Evolutionary conservation across 805 yeast species (phyloP).

Genomic region (Metschnikowia vanudenii): DNA sequence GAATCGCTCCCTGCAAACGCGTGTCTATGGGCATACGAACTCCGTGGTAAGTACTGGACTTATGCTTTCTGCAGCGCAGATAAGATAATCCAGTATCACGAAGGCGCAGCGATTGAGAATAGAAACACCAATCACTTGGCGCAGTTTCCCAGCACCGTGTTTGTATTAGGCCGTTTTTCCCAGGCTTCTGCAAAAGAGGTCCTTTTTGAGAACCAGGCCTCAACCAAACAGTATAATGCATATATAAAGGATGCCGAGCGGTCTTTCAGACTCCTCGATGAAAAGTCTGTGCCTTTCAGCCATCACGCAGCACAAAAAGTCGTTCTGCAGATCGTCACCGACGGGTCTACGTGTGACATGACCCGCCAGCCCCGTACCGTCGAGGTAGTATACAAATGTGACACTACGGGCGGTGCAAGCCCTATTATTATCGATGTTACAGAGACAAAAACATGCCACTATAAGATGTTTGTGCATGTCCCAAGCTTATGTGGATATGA

Average conservation of each 20-base stretch:
- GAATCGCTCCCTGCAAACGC: conserved; percentile 6
- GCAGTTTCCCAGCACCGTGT: conserved; percentile 32
- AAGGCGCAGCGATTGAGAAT: conserved; percentile 21
- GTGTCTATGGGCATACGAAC: conserved; percentile 20
- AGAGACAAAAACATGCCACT: conserved; percentile 59
- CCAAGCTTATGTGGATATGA: conserved; percentile 48
- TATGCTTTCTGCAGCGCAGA: conserved; percentile 51
- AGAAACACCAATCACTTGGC: conserved; percentile 27
- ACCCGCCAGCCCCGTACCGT: conserved; percentile 51
- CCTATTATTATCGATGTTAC: conserved; percentile 38
- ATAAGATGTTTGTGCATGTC: conserved; percentile 49
- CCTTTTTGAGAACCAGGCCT: conserved; percentile 22
- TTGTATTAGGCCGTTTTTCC: conserved; percentile 35
- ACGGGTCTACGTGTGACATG: conserved; percentile 61
- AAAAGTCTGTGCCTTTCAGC: conserved; percentile 16
- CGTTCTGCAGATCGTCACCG: conserved; percentile 35
- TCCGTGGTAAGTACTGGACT: conserved; percentile 51
- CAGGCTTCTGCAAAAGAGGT: conserved; percentile 11
- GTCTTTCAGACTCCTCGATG: conserved; percentile 21
- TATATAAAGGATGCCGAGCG: conserved; percentile 26
- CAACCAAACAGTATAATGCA: conserved; percentile 12
- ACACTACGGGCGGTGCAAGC: conserved; percentile 24
- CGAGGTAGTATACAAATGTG: conserved; percentile 59
- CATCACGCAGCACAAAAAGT: conserved; percentile 26
- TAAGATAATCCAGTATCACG: conserved; percentile 50